phyloP scores from a whole-genome alignment of 306 rosid genomes.

The Dryas octopetala region DNA sequence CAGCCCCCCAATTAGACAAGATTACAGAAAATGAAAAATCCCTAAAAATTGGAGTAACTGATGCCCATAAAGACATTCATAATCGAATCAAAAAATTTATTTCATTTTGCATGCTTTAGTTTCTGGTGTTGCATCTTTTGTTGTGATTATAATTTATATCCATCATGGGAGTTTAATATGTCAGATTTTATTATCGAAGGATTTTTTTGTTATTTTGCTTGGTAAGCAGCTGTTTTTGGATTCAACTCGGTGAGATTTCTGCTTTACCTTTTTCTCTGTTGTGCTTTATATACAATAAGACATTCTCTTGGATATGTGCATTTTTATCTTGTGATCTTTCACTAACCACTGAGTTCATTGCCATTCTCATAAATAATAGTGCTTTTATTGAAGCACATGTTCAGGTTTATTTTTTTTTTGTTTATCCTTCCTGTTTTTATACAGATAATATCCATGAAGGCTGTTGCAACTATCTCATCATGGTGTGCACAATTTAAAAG shows the following conservation, averaged over 20 bases:
- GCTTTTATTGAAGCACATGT: constrained; percentile 2
- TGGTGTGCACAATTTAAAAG: constrained; percentile 56
- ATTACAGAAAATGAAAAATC: no score
- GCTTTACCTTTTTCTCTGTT: neutral
- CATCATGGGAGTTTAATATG: neutral
- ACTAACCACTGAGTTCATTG: neutral
- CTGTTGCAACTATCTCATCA: constrained; percentile 56
- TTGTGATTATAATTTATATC: neutral
- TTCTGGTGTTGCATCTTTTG: neutral
- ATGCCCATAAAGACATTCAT: no score
- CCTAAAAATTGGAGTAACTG: no score
- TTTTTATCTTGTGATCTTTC: neutral
- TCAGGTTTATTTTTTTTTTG: constrained; percentile 22
- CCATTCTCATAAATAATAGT: neutral
- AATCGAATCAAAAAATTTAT: no score
- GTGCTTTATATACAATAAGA: neutral
- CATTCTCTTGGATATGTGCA: constrained; percentile 1
- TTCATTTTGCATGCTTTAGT: neutral
- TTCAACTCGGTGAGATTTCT: neutral
- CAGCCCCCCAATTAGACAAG: no score
- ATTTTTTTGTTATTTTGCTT: neutral
- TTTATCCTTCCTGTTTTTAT: constrained; percentile 27
- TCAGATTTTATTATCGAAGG: neutral
- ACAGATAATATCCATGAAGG: constrained; percentile 73
- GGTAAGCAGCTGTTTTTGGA: neutral